These are phyloP conservation scores for Pythium periplocum DNA, from an alignment of 352 stramenopile genomes.

Conservation along the genomic window DNA sequence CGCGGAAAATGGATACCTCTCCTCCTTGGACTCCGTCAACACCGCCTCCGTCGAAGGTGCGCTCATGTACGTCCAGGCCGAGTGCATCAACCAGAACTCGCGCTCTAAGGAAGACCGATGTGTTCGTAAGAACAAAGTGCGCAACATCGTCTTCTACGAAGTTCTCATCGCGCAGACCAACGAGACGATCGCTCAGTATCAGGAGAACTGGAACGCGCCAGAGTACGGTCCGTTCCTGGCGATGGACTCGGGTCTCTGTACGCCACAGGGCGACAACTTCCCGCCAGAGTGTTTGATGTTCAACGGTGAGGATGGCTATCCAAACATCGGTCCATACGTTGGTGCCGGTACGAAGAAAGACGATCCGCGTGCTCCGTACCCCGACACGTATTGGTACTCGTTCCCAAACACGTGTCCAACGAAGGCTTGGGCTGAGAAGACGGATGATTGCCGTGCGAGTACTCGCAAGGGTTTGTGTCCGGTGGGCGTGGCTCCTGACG, in stretches of 20 bases:
- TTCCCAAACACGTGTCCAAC: conserved; percentile 61
- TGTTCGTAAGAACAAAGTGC: conserved; percentile 47
- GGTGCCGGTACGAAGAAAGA: conserved; percentile 31
- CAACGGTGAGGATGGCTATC: conserved; percentile 53
- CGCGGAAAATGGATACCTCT: conserved; percentile 16
- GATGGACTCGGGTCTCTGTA: conserved; percentile 64
- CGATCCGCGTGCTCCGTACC: conserved; percentile 37
- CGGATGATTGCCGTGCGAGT: conserved; percentile 9
- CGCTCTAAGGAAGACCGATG: conserved; percentile 16
- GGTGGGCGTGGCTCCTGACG: conserved; percentile 16
- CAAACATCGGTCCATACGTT: conserved; percentile 61
- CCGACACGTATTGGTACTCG: conserved; percentile 56
- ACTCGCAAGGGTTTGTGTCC: conserved; percentile 17
- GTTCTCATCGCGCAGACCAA: conserved; percentile 58
- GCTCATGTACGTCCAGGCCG: conserved; percentile 24
- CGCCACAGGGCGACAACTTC: conserved; percentile 35
- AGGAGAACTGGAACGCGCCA: conserved; percentile 26
- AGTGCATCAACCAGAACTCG: conserved; percentile 21
- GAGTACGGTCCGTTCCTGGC: conserved; percentile 66
- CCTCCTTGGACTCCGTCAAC: conserved; percentile 26
- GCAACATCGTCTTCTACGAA: conserved; percentile 74
- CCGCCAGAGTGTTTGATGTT: conserved; percentile 53
- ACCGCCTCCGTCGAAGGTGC: conserved; percentile 23
- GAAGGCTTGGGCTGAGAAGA: conserved; percentile 21
- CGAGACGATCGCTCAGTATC: conserved; percentile 50